Percentiles rank a stretch among this genome's conserved stretches.
Evolutionary conservation across 768 basidiomycete genomes (phyloP).

Genomic region (Amanita molliuscula): DNA sequence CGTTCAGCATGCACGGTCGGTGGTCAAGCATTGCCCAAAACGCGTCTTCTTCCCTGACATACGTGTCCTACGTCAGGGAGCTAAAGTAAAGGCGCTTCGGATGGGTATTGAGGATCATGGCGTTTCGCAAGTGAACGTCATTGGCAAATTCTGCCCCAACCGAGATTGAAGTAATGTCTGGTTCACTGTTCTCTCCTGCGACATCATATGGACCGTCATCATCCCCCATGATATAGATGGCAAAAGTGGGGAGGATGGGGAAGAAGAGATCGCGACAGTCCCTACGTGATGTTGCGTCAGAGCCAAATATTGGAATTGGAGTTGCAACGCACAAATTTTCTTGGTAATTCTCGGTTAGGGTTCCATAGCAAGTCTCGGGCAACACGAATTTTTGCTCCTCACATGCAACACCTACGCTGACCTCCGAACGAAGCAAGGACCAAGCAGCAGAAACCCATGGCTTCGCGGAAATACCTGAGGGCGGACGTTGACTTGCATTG

Average conservation of each 20-base stretch:
- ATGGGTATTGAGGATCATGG: conserved; percentile 42
- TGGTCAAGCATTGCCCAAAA: conserved; percentile 35
- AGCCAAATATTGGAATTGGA: background rate
- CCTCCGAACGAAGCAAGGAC: conserved; percentile 27
- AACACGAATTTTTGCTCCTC: conserved; percentile 49
- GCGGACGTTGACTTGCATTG: background rate
- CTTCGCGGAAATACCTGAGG: background rate
- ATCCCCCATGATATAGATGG: conserved; percentile 40
- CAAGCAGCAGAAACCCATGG: background rate
- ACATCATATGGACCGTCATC: conserved; percentile 4
- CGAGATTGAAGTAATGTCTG: too few relatives aligned
- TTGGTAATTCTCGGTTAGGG: conserved; percentile 37
- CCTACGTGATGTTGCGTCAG: conserved; percentile 15
- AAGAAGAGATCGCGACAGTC: conserved; percentile 44
- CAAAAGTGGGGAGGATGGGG: conserved; percentile 41
- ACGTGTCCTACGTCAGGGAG: too few relatives aligned
- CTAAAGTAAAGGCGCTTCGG: too few relatives aligned
- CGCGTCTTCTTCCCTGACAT: conserved; percentile 18
- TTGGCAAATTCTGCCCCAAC: conserved; percentile 8
- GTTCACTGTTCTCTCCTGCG: conserved; percentile 1
- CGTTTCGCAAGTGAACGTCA: conserved; percentile 51
- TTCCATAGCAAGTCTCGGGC: conserved; percentile 42
- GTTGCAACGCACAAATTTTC: conserved; percentile 26
- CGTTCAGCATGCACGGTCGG: conserved; percentile 34
- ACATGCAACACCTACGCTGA: conserved; percentile 42